Evolutionary conservation across 2,329 filamentous ascomycete species (phyloP), one percentile per base, ranked within the genome.

Genomic region (Ophiostoma sp.): DNA sequence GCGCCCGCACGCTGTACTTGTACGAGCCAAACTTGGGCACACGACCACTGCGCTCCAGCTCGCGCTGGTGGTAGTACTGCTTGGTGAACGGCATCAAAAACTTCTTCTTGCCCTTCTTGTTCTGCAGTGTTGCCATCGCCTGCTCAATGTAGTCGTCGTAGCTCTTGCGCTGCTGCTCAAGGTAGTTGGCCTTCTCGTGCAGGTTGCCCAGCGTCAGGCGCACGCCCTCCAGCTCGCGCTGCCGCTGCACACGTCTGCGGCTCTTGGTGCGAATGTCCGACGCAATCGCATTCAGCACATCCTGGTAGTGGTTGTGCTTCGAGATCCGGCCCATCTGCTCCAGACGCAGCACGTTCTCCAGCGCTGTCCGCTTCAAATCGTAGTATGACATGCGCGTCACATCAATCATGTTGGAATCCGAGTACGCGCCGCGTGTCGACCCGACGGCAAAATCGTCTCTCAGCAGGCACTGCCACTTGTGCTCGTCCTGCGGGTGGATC

Each of bases 91-190:
- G 95, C 79, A 99, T 86, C 70, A 97, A 85, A 84, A 97, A 97
- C 69, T 91, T 88, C 79, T 96, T 96, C 82, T 96, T 96, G 73
- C 90, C 94, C 81, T 97, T 97, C 80, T 97, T 96, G 81, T 92
- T 97, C 79, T 98, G 95, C 71, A 99, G 84, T 4, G 96, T 99
- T 72, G 94, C 86, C 92, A 99, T 97, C 67, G 95, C 94, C 79
- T 97, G 94, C 81, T 99, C 96, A 77, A 99, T 97, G 80, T 99
- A 99, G 81, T 99, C 93, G 78, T 99, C 97, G 81, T 99, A 99
- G 74, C 90, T 95, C 84, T 97, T 97, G 72, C 96, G 87, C 81
- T 99, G 95, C 75, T 93, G 91, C 77, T 99, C 95, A 11, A 99
- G 86, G 80, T 96, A 99, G 74, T 89, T 87, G 52, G 94, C 94